Evolutionary conservation across 305 asterid genomes (phyloP), one percentile per base, ranked within the genome.

Genomic region (Plantago lanceolata): DNA sequence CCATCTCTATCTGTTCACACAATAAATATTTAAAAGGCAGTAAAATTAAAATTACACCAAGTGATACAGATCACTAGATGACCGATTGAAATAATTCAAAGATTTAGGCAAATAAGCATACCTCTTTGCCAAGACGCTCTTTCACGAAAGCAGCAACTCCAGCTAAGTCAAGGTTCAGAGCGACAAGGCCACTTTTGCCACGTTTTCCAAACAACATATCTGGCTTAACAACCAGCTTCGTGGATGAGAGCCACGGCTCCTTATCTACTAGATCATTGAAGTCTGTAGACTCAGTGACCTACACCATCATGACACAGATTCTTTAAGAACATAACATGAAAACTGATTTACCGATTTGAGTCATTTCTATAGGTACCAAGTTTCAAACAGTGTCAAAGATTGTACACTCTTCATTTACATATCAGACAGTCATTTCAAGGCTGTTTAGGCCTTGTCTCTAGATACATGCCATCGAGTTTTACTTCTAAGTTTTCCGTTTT

Each of bases 161-260:
- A 51, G 94, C 96, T 74, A 86, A 75, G 78, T 91, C 95, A 8
- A 91, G 88, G 82, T 91, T 85, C 79, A 90, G 69, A 68, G 97
- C 97, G 13, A 90, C 97, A 17, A 90, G 82, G 14, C 97, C 97
- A 55, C 98, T 91, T 69, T 91, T 91, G 35, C 98, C 98, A 71
- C 98, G 95, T 73, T 91, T 91, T 19, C 98, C 98, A 43, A 91
- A 91, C 56, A 91, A 71, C 98, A 91, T 91, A 69, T 91, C 98
- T 8, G 98, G 98, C 75, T 91, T 91, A 53, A 91, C 96, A 50
- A 91, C 98, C 63, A 91, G 82, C 67, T 78, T 86, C 68, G 90
- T 71, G 5, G 98, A 76, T 44, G 88, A 83, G 44, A 91, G 86
- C 98, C 98, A 91, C 14, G 96, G 84, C 53, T 91, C 98, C 64